phyloP scores from a whole-genome alignment of 164 flowering plant genomes.

The Buxus sempervirens region DNA sequence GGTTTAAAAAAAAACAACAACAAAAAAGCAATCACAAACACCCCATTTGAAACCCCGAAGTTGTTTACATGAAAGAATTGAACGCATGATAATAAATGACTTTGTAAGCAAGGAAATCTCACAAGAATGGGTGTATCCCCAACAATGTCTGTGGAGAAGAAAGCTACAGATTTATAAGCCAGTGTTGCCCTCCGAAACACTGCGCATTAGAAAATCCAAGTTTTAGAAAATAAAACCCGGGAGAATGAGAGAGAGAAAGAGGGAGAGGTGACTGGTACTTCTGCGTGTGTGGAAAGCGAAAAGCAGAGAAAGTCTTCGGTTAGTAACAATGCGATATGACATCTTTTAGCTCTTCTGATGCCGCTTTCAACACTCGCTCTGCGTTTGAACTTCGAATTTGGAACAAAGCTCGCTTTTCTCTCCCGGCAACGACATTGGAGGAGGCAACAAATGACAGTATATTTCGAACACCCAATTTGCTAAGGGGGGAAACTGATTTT shows the following conservation, averaged over 20 bases:
- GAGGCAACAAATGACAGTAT: too few relatives aligned
- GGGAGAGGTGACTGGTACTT: not conserved
- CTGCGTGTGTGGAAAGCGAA: conserved; percentile 1
- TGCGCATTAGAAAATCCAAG: not conserved
- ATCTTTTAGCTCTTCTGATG: not conserved
- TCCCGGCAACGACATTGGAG: too few relatives aligned
- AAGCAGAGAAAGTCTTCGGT: conserved; percentile 6
- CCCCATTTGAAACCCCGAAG: not conserved
- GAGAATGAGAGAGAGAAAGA: not conserved
- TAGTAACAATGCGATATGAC: not conserved
- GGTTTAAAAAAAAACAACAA: not conserved
- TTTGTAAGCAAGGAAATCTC: conserved; percentile 14
- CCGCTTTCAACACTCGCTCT: too few relatives aligned
- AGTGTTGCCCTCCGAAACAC: not conserved
- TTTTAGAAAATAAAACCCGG: not conserved
- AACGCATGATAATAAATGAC: not conserved
- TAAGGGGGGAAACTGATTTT: too few relatives aligned
- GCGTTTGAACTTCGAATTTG: too few relatives aligned
- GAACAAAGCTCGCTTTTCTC: too few relatives aligned
- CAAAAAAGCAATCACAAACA: not conserved
- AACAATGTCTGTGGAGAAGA: conserved; percentile 52
- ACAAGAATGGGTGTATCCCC: conserved; percentile 68
- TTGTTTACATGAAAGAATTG: not conserved
- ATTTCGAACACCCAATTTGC: too few relatives aligned
- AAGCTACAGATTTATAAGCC: conserved; percentile 22